Evolutionary conservation across 2,329 filamentous ascomycete species (phyloP), one percentile per base, ranked within the genome.

Genomic region (Sphaerulina musiva): DNA sequence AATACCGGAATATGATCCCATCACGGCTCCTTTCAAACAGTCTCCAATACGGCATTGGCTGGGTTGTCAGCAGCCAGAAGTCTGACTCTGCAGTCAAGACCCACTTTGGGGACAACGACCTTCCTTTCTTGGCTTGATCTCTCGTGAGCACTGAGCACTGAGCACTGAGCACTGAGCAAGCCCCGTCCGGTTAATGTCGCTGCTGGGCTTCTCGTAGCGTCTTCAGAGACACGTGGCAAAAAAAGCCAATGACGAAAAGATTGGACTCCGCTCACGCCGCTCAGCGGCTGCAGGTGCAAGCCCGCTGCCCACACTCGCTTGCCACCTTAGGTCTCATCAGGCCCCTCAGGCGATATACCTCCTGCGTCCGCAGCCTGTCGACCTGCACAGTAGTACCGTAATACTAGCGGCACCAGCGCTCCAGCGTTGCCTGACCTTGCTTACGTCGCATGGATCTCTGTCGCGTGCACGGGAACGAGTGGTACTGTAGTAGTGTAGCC

Each of bases 191-290:
- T 32, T 36, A 23, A 51, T 31, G 29, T 45, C 26, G 11, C 31
- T 45, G 29, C 48, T 52, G 48, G 54, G 54, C 54, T 51, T 52
- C 41, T 14, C 12, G n/a, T 48, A 20, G 46, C 44, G 45, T 26
- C 6, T 43, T 14, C 38, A 40, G 26, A 29, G 43, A 46, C 54
- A 56, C 54, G 54, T 56, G 54, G 54, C 54, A 56, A n/a, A 47
- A 32, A 53, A 29, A 47, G 50, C 43, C 50, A 29, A 45, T 32
- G 40, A 44, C 50, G 44, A 38, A 47, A n/a, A 38, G 36, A 26
- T 26, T 53, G 50, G 34, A 53, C 29, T 43, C 50, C 50, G 47
- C 50, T 34, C 17, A 20, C 20, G 20, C 2, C 20, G 20, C 20
- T 20, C 20, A 20, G 20, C 20, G 20, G 23, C 9, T 49, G 36